Conservation (phyloP, 495 filamentous ascomycete species). For the Hyaloscypha finlandica region DNA sequence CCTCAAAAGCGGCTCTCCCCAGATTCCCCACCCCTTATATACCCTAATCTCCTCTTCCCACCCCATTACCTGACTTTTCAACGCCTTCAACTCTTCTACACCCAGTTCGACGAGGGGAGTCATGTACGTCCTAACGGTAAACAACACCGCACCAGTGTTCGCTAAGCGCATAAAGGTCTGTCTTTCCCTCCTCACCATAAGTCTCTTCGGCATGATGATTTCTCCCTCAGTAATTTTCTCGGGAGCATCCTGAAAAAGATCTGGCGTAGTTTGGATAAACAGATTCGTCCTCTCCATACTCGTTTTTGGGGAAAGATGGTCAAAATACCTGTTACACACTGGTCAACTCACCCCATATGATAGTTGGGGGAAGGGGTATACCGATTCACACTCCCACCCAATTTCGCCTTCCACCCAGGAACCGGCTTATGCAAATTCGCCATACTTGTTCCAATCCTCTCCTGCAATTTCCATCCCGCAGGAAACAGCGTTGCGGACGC, state of each 20-base stretch:
- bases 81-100: conserved; percentile 45
- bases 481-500: conserved; percentile 61
- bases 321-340: conserved; percentile 44
- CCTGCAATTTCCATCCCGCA: conserved; percentile 56
- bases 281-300: conserved; percentile 58
- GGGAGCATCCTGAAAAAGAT: conserved; percentile 45
- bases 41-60: conserved; percentile 54
- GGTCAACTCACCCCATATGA: background rate
- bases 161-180: conserved; percentile 57
- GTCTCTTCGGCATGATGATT: conserved; percentile 40
- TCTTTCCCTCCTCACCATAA: conserved; percentile 54
- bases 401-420: conserved; percentile 55
- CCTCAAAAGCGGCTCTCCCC: conserved; percentile 48
- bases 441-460: conserved; percentile 57
- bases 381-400: conserved; percentile 53
- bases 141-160: conserved; percentile 49
- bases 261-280: conserved; percentile 51
- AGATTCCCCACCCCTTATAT: conserved; percentile 55
- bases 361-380: conserved; percentile 33
- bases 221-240: conserved; percentile 41
- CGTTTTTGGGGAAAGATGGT: conserved; percentile 45
- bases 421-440: conserved; percentile 53
- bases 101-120: conserved; percentile 36
- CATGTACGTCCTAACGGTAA: conserved; percentile 57
- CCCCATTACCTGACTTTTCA: conserved; percentile 49